Base-by-base conservation (phyloP, 257 asterid species). In the Solanum sparsipilum region DNA sequence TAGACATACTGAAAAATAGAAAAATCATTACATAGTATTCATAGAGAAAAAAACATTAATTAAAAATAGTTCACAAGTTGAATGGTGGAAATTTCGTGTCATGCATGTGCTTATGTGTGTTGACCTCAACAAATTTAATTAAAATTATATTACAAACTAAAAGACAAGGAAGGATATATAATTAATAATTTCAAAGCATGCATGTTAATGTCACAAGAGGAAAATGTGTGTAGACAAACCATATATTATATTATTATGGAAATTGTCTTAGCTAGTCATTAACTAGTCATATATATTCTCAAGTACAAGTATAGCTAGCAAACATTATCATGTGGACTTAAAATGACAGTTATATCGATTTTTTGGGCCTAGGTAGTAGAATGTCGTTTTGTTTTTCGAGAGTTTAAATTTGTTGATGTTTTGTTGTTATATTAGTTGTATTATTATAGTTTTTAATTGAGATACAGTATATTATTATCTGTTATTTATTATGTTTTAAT, bases 1-100 rank as follows among this genome's bases (percentile, higher is more conserved):
- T 0, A 18, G 11, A 56, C 12, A 16, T 52, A 52, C 9, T 0
- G 9, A 18, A 52, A 0, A 6, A 52, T 52, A 52, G 1, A 52
- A 52, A 48, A 48, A 48, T 48, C 58, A 48, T 48, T 48, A 48
- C 58, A 48, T 48, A 13, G 0, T 46, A 48, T 48, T 48, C 58
- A 48, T 1, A 52, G 0, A 52, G 25, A 20, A 20, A 56, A 7
- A 20, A 20, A 20, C n/a, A 20, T 56, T 20, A 18, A 56, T 58
- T 0, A 21, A 58, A 52, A 58, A 9, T 63, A 9, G 15, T 65
- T 65, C 18, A 36, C 13, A 38, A 76, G 84, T 38, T 38, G 21
- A 10, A 23, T 11, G 58, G 23, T 38, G 60, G 34, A 76, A 38
- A 76, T 76, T 13, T n/a, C 58, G 48, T n/a, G 82, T 5, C 48